phyloP scores from a whole-genome alignment of 2,329 filamentous ascomycete genomes.

The Sphaceloma murrayae region DNA sequence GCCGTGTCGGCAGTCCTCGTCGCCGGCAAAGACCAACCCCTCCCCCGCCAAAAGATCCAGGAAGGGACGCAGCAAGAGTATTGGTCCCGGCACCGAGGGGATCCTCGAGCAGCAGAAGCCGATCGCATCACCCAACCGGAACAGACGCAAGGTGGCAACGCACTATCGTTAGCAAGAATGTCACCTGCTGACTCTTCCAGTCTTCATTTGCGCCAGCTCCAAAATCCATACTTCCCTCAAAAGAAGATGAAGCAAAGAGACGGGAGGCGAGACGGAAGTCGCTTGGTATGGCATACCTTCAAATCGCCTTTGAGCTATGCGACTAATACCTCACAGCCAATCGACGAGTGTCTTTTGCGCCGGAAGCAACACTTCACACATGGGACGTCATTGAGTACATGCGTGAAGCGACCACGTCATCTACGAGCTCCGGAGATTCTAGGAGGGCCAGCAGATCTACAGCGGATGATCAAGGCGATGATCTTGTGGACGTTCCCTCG shows the following conservation, averaged over 20 bases:
- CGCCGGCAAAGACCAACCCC: constrained; percentile 21
- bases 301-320: background rate
- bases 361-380: constrained; percentile 92
- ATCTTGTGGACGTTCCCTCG: constrained; percentile 40
- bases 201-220: constrained; percentile 43
- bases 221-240: constrained; percentile 48
- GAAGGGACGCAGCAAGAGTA: constrained; percentile 88
- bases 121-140: constrained; percentile 29
- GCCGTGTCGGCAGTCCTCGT: constrained; percentile 24
- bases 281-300: constrained; percentile 44
- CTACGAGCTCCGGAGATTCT: constrained; percentile 61
- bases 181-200: constrained; percentile 20
- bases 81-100: constrained; percentile 65
- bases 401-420: constrained; percentile 74
- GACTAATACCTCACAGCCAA: constrained; percentile 47
- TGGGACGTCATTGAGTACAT: constrained; percentile 89
- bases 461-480: constrained; percentile 43
- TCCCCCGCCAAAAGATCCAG: constrained; percentile 37
- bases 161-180: constrained; percentile 2
- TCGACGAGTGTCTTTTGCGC: constrained; percentile 89
- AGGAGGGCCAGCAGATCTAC: constrained; percentile 39
- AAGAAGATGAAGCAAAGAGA: constrained; percentile 52
- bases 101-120: constrained; percentile 57
- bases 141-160: constrained; percentile 71
- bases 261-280: constrained; percentile 87